Evolutionary conservation across 2,329 filamentous ascomycete species (phyloP).

Genomic region (Erysiphe neolycopersici): DNA sequence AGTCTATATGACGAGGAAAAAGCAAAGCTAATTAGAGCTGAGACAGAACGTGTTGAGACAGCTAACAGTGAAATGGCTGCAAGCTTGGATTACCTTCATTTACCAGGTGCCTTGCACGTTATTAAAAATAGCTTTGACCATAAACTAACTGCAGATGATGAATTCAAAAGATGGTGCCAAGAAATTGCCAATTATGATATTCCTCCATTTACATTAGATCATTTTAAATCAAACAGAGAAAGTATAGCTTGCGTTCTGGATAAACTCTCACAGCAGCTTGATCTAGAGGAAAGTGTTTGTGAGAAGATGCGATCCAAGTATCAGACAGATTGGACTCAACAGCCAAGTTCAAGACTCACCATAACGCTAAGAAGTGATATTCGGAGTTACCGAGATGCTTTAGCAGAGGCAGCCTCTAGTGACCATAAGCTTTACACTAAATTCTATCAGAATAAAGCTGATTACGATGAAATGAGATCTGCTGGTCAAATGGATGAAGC

Average conservation of each 20-base stretch:
- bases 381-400: conserved; percentile 60
- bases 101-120: conserved; percentile 71
- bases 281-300: conserved; percentile 93
- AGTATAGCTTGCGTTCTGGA: conserved; percentile 48
- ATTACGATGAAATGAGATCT: conserved; percentile 86
- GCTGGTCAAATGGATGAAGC: conserved; percentile 70
- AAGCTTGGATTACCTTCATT: conserved; percentile 73
- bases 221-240: conserved; percentile 50
- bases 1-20: conserved; percentile 98
- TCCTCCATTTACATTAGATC: conserved; percentile 54
- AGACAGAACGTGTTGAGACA: conserved; percentile 76
- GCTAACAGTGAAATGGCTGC: conserved; percentile 92
- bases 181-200: conserved; percentile 70
- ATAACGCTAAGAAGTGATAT: conserved; percentile 70
- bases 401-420: conserved; percentile 70
- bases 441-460: conserved; percentile 57
- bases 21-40: conserved; percentile 76
- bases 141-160: conserved; percentile 64
- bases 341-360: conserved; percentile 75
- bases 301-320: conserved; percentile 99
- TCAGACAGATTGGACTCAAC: conserved; percentile 84
- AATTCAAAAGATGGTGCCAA: conserved; percentile 83
- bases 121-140: conserved; percentile 83
- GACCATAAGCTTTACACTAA: conserved; percentile 65
- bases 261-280: conserved; percentile 60